Percentiles rank a stretch among this genome's conserved stretches.
Conservation (phyloP, 2,329 filamentous ascomycete genomes). For the Coniochaeta sp. region DNA sequence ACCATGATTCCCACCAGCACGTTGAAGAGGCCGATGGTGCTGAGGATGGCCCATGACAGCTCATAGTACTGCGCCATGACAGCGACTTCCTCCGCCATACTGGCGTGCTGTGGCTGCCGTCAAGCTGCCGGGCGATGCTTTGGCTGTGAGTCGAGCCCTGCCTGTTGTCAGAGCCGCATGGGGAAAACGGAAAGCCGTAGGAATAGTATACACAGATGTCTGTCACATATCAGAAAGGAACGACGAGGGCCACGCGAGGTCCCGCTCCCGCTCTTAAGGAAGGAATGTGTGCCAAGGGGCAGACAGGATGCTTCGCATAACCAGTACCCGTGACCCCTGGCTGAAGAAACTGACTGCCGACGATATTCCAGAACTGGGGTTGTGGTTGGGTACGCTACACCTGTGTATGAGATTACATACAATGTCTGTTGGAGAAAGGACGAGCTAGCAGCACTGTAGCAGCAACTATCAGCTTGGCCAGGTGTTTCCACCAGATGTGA, state of each 20-base stretch:
- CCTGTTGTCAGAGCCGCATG: too few species aligned
- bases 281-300: background rate
- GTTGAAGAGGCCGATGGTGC: conserved; percentile 33
- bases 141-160: too few species aligned
- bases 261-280: background rate
- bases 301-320: background rate
- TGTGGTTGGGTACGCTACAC: too few species aligned
- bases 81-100: background rate
- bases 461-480: too few species aligned
- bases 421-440: too few species aligned
- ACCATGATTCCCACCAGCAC: conserved; percentile 30
- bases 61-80: conserved; percentile 27
- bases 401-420: too few species aligned
- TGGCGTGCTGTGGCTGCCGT: too few species aligned
- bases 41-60: conserved; percentile 37
- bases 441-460: too few species aligned
- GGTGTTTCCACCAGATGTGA: too few species aligned
- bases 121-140: too few species aligned
- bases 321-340: background rate
- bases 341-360: background rate
- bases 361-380: background rate
- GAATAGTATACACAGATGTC: too few species aligned
- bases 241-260: background rate
- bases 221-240: background rate
- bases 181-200: too few species aligned